A percentile compares a stretch with the other conserved stretches of the same genome.
Evolutionary conservation across 1,284 basidiomycete genomes (phyloP).

Genomic region (Vanrija humicola): DNA sequence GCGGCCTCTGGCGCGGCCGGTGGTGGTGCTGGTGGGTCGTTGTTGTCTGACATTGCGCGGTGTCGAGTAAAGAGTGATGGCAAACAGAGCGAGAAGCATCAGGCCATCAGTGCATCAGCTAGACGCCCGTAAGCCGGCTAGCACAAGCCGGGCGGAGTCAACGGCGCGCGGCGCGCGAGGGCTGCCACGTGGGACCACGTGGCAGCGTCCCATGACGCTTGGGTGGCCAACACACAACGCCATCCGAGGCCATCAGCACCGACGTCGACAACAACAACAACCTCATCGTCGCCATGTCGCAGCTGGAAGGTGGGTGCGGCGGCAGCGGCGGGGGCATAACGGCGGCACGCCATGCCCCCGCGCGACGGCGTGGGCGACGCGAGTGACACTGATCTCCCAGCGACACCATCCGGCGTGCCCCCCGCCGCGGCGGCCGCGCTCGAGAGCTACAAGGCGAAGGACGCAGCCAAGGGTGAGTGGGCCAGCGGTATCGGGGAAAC

Average conservation of each 20-base stretch:
- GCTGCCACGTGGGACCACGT: too few species aligned
- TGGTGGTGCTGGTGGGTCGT: conserved; percentile 36
- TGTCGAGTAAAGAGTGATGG: background rate
- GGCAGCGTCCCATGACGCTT: too few species aligned
- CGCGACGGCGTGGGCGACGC: background rate
- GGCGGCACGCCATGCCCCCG: background rate
- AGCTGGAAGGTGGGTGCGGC: background rate
- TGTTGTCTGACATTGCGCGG: conserved; percentile 12
- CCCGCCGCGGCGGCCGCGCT: conserved; percentile 59
- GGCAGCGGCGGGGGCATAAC: background rate
- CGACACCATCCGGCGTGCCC: conserved; percentile 25
- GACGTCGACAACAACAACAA: too few species aligned
- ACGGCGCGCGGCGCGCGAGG: too few species aligned
- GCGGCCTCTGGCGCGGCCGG: conserved; percentile 31
- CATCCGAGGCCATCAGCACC: too few species aligned
- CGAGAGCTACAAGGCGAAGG: conserved; percentile 78
- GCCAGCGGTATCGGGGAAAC: background rate
- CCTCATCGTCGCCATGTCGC: background rate
- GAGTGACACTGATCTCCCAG: background rate
- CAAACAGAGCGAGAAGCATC: background rate
- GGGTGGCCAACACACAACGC: too few species aligned
- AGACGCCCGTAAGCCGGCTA: too few species aligned
- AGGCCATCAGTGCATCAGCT: too few species aligned
- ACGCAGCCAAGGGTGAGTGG: conserved; percentile 67
- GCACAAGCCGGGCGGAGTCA: too few species aligned